These are phyloP conservation scores for Corynespora cassiicola DNA, from an alignment of 2,329 filamentous ascomycete genomes.

Conservation along the genomic window DNA sequence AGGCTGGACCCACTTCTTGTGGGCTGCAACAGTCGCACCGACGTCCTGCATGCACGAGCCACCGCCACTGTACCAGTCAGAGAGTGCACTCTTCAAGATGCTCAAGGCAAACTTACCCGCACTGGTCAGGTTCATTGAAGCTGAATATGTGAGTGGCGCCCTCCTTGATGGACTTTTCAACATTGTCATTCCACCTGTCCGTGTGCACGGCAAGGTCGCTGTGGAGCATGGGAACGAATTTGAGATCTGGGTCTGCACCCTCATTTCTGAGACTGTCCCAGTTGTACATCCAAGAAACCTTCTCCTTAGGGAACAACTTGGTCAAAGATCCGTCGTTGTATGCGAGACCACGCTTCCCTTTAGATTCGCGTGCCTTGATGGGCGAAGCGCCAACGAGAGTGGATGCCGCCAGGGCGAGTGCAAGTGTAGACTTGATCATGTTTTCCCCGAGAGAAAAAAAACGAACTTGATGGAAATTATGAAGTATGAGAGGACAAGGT, in stretches of 20 bases:
- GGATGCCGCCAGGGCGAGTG: slow-evolving; percentile 35
- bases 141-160: slow-evolving; percentile 38
- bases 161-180: slow-evolving; percentile 31
- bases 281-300: slow-evolving; percentile 71
- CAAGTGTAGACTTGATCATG: slow-evolving; percentile 27
- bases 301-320: slow-evolving; percentile 22
- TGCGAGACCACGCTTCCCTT: slow-evolving; percentile 38
- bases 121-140: slow-evolving; percentile 49
- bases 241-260: slow-evolving; percentile 50
- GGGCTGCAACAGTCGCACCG: slow-evolving; percentile 22
- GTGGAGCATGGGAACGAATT: slow-evolving; percentile 66
- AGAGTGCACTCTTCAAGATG: slow-evolving; percentile 5
- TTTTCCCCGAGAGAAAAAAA: too few species aligned
- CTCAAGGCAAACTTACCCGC: slow-evolving; percentile 36
- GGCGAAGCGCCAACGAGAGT: slow-evolving; percentile 34
- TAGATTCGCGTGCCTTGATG: slow-evolving; percentile 24
- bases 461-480: too few species aligned
- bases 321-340: slow-evolving; percentile 32
- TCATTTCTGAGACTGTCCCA: slow-evolving; percentile 61
- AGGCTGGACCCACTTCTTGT: slow-evolving; percentile 35
- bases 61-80: slow-evolving; percentile 21
- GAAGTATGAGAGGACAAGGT: too few species aligned
- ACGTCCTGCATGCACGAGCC: slow-evolving; percentile 36
- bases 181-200: slow-evolving; percentile 32
- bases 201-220: slow-evolving; percentile 34